These are phyloP conservation scores for Cercospora beticola DNA, from an alignment of 2,329 filamentous ascomycete species.

Conservation along the genomic window DNA sequence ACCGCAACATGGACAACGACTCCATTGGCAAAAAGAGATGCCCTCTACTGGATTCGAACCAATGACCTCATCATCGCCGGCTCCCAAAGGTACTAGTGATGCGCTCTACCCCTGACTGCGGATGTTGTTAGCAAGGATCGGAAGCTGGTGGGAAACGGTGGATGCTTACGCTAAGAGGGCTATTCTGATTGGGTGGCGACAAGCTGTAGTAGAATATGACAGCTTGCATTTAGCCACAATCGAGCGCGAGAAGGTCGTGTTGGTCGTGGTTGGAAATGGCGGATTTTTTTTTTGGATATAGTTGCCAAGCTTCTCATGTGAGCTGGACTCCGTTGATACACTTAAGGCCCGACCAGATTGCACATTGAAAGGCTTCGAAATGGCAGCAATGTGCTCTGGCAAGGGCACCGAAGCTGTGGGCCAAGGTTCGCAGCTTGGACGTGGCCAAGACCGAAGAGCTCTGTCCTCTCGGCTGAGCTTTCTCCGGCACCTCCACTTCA, in stretches of 20 bases:
- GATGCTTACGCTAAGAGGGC: slow-evolving; percentile 6
- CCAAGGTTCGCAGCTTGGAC: background rate
- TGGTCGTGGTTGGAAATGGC: too few species aligned
- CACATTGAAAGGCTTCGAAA: background rate
- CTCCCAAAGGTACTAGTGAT: slow-evolving; percentile 6
- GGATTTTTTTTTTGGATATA: too few species aligned
- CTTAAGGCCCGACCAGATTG: background rate
- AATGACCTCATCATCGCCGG: slow-evolving; percentile 13
- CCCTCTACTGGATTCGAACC: slow-evolving; percentile 13
- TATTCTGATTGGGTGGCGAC: background rate
- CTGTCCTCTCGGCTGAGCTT: slow-evolving; percentile 1
- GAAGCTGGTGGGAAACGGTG: background rate
- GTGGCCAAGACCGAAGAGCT: background rate
- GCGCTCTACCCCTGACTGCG: slow-evolving; percentile 9
- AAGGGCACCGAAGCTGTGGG: background rate
- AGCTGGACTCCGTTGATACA: background rate
- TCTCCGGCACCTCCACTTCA: slow-evolving; percentile 2
- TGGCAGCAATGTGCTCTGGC: background rate
- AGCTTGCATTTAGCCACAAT: background rate
- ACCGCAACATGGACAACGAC: background rate
- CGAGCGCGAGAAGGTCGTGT: too few species aligned
- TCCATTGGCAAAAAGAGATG: background rate
- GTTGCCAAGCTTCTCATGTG: background rate
- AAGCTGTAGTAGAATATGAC: background rate
- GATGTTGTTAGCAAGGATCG: background rate